Evolutionary conservation across 495 filamentous ascomycete genomes (phyloP), one percentile per base, ranked within the genome.

Genomic region (Jackrogersella multiformis): DNA sequence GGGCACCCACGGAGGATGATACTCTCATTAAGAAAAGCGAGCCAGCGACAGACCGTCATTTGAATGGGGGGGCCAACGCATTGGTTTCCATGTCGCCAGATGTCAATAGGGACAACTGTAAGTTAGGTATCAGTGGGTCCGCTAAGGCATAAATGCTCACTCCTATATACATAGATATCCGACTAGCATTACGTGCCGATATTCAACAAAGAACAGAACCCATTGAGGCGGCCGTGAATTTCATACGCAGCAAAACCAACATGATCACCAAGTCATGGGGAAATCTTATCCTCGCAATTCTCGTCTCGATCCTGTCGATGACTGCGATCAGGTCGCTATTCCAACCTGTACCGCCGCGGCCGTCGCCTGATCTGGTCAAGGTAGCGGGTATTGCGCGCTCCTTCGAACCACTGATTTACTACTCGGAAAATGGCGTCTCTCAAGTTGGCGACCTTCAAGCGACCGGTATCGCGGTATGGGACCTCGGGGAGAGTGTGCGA

Each of bases 361-460:
- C 92, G 4, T 90, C 91, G 0, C 93, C 93, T 4, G 93, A 97
- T 76, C 83, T 97, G 13, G 89, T 96, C 69, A 96, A 96, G 76
- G 90, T 96, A 24, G 93, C 93, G 4, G 86, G 90, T 48, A 85
- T 97, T 54, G 93, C 93, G 51, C 90, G 90, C 69, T 90, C 91
- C 2, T 94, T 97, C 70, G 93, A 97, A 72, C 93, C 93, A 0
- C 79, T 97, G 24, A 95, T 97, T 38, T 92, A 92, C 78, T 96
- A 93, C 73, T 96, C 93, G 0, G 92, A 97, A 67, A 90, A 93
- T 74, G 92, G 92, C 12, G 87, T 91, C 24, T 86, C 89, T 59
- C 92, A 96, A 73, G 91, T 96, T 18, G 88, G 87, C 32, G 91
- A 93, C 35, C 81, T 97, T 10, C 92, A 96, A 74, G 92, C 95